phyloP scores from a whole-genome alignment of 805 yeast genomes.

The Soucietia sequanensis region DNA sequence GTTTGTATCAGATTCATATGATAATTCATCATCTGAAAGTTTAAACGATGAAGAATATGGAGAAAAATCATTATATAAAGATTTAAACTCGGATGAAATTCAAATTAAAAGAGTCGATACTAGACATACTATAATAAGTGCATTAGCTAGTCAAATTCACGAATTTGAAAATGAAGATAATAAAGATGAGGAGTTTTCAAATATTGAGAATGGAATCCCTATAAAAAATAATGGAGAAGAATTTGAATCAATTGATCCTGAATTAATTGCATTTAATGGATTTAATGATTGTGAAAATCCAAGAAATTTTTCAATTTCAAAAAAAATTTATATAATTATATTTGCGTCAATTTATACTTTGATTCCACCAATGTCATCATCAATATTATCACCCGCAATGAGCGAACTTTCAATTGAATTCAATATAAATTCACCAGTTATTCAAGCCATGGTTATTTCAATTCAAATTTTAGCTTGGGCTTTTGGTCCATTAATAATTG shows the following conservation, averaged over 20 bases:
- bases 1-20: no score
- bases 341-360: conserved; percentile 36
- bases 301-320: conserved; percentile 27
- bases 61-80: conserved; percentile 29
- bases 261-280: conserved; percentile 35
- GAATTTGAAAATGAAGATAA: conserved; percentile 1
- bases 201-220: conserved; percentile 15
- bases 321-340: conserved; percentile 20
- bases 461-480: conserved; percentile 41
- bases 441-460: conserved; percentile 32
- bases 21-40: no score
- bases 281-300: conserved; percentile 33
- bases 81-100: conserved; percentile 27
- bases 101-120: conserved; percentile 29
- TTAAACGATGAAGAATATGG: conserved; percentile 2
- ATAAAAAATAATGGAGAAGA: conserved; percentile 30
- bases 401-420: conserved; percentile 27
- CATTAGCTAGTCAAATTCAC: conserved; percentile 11
- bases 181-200: conserved; percentile 4
- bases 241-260: conserved; percentile 33
- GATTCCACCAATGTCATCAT: conserved; percentile 41
- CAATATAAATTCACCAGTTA: conserved; percentile 20
- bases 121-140: conserved; percentile 27
- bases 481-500: conserved; percentile 36
- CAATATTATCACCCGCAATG: conserved; percentile 39